Evolutionary conservation across 148 eudicot species (phyloP).

Genomic region (Dianthus caryophyllus): DNA sequence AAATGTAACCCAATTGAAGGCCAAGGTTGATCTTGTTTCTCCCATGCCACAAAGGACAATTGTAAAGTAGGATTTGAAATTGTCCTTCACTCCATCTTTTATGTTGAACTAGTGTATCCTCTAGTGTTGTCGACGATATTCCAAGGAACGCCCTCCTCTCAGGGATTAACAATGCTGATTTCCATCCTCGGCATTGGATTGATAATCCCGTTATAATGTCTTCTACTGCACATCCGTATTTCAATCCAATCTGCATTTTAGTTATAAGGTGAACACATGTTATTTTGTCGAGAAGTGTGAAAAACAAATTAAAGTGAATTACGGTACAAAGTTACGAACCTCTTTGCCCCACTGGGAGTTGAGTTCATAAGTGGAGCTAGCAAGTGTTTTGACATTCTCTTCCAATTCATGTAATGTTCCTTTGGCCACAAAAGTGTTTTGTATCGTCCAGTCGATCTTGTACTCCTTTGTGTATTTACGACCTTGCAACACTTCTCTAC

Average conservation of each 20-base stretch:
- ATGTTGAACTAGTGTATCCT: constrained; percentile 58
- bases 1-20: constrained; percentile 46
- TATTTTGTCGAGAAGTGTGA: too few species aligned
- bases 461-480: constrained; percentile 34
- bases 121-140: constrained; percentile 49
- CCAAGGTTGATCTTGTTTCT: constrained; percentile 38
- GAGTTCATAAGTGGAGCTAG: constrained; percentile 58
- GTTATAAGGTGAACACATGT: too few species aligned
- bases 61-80: constrained; percentile 49
- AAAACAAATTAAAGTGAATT: too few species aligned
- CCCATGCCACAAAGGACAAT: constrained; percentile 62
- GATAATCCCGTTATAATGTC: constrained; percentile 77
- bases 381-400: constrained; percentile 40
- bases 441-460: constrained; percentile 34
- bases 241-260: constrained; percentile 60
- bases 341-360: constrained; percentile 80
- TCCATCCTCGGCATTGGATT: constrained; percentile 78
- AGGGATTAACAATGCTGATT: constrained; percentile 57
- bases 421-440: constrained; percentile 8
- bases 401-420: constrained; percentile 37
- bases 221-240: constrained; percentile 74
- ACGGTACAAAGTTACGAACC: constrained; percentile 31
- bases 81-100: constrained; percentile 95
- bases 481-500: constrained; percentile 64
- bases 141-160: constrained; percentile 54